Evolutionary conservation across 2,329 filamentous ascomycete species (phyloP).

Genomic region (Daldinia sp.): DNA sequence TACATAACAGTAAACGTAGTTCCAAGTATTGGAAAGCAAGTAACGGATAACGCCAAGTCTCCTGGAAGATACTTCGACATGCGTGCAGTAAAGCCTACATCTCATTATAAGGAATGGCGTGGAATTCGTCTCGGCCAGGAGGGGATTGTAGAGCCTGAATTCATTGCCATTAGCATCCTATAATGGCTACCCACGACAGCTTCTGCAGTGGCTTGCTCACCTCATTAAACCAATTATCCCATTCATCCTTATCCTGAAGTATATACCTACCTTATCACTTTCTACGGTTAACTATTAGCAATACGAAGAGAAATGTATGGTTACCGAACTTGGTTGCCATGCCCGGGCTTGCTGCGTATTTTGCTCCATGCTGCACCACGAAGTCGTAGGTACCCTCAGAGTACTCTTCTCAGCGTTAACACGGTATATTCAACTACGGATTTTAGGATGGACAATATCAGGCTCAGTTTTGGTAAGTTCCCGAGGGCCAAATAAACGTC

Average conservation of each 20-base stretch:
- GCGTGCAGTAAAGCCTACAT: conserved; percentile 25
- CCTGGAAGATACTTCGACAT: conserved; percentile 20
- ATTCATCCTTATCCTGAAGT: neutral
- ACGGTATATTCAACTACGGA: too few species aligned
- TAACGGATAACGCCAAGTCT: conserved; percentile 37
- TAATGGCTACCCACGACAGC: neutral
- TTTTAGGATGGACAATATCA: too few species aligned
- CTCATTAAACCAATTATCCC: neutral
- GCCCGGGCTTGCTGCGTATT: neutral
- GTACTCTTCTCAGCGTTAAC: too few species aligned
- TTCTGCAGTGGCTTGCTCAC: neutral
- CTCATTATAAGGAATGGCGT: neutral
- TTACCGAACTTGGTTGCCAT: neutral
- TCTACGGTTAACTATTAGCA: neutral
- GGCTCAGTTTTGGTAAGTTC: too few species aligned
- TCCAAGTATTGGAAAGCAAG: conserved; percentile 27
- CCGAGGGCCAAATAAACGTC: too few species aligned
- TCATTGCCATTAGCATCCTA: neutral
- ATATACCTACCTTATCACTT: too few species aligned
- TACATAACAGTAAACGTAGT: conserved; percentile 34
- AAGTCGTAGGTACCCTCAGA: too few species aligned
- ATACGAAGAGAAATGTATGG: neutral
- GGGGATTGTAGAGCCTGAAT: neutral
- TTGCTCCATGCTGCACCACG: neutral
- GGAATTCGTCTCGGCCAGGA: neutral